Evolutionary conservation across 1,284 basidiomycete species (phyloP), one percentile per base, ranked within the genome.

Genomic region (Neolentinus lepideus): DNA sequence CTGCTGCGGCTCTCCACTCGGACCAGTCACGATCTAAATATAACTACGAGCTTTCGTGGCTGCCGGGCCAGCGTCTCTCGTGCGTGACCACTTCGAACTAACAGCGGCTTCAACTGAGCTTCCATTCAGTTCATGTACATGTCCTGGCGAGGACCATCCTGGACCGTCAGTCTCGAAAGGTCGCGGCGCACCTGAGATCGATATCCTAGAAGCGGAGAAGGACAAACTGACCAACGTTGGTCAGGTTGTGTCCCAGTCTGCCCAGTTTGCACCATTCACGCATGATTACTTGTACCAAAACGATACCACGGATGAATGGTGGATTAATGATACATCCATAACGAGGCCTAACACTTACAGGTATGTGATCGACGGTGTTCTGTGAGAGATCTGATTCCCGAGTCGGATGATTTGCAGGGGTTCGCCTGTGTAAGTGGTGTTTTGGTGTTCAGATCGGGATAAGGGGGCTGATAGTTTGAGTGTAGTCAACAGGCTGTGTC

Each of bases 141-240:
- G 92, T 64, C 71, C 85, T 0, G 82, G 81, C 22, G 85, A 90
- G 58, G 86, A 87, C 1, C 93, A 95, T 66, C 93, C 92, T 0
- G 92, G 92, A 0, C 92, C 92, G 12, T 69, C 77, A 43, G 74
- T 75, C 35, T 54, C 69, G 0, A 78, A 85, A 61, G 92, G 91
- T 16, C 81, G 93, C 29, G 77, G 85, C 0, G 90, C 92, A 0
- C 93, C 92, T 3, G 92, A 95, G 71, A 93, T 96, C 56, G 90
- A 92, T 70, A 73, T 92, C 38, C 77, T 92, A 57, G 90, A 92
- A 67, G 89, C 88, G 3, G 78, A 84, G 61, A 75, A 74, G 59
- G 76, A 79, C 71, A 85, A 83, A 65, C 71, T 75, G 4, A 60
- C 59, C 3, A 62, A 56, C 16, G 62, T 63, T 2, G 81, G 79